These are phyloP conservation scores for Gossypium davidsonii DNA, from an alignment of 441 rosid genomes.

Conservation along the genomic window DNA sequence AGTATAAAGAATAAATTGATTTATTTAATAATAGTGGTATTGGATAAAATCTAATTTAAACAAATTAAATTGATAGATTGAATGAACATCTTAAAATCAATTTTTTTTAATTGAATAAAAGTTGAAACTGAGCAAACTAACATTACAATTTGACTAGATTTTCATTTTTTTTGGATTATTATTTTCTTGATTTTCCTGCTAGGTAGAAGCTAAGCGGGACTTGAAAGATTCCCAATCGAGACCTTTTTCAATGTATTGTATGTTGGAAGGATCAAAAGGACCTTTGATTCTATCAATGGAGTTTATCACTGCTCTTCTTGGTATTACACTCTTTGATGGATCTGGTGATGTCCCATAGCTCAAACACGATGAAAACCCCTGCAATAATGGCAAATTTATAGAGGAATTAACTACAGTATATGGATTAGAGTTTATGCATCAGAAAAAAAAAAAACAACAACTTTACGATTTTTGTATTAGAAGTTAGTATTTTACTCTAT, in stretches of 20 bases:
- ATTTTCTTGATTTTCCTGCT: background rate
- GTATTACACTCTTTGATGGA: constrained; percentile 65
- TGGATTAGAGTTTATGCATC: too few relatives aligned
- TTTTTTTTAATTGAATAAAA: too few relatives aligned
- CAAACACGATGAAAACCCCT: constrained; percentile 86
- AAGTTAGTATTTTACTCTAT: too few relatives aligned
- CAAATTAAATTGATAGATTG: too few relatives aligned
- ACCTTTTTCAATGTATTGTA: constrained; percentile 52
- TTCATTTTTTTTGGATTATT: background rate
- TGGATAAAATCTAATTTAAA: too few relatives aligned
- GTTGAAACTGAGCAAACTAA: too few relatives aligned
- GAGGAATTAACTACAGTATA: too few relatives aligned
- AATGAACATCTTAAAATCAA: too few relatives aligned
- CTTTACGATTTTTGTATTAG: too few relatives aligned
- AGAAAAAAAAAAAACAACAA: too few relatives aligned
- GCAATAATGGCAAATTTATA: background rate
- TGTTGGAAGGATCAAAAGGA: constrained; percentile 69
- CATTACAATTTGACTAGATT: background rate
- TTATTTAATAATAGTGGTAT: too few relatives aligned
- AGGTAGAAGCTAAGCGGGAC: constrained; percentile 16
- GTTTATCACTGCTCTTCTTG: constrained; percentile 59
- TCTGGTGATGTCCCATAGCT: constrained; percentile 65
- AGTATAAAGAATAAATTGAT: too few relatives aligned
- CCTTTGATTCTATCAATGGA: constrained; percentile 59
- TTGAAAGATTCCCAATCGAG: constrained; percentile 46